A percentile compares a stretch with the other conserved stretches of the same genome.
Conservation (phyloP, 345 rosid genomes). For the Populus simonii region DNA sequence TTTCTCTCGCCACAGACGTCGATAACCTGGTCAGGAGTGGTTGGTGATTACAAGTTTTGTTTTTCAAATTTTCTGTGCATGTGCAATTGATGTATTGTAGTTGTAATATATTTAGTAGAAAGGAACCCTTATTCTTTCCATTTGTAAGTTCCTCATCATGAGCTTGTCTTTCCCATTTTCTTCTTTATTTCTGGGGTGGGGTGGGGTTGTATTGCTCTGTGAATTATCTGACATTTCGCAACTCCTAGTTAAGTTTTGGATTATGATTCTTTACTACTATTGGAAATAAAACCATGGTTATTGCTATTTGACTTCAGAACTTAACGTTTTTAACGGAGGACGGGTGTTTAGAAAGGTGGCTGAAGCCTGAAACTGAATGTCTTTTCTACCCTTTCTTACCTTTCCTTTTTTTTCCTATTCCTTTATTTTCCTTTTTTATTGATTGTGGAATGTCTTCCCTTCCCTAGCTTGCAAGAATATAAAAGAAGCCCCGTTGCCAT, state of each 20-base stretch:
- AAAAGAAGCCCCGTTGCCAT: neutral
- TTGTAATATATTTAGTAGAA: constrained; percentile 6
- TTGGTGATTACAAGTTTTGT: constrained; percentile 7
- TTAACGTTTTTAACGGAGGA: neutral
- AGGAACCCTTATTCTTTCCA: constrained; percentile 17
- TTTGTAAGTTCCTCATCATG: neutral
- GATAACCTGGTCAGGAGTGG: constrained; percentile 28
- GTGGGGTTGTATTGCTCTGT: neutral
- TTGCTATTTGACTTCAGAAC: neutral
- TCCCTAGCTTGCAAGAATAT: neutral
- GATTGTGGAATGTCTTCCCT: neutral
- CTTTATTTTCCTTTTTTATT: too few species aligned
- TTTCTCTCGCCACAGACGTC: constrained; percentile 51
- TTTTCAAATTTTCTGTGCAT: neutral
- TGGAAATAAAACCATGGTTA: neutral
- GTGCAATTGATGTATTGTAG: constrained; percentile 28
- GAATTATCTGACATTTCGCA: neutral
- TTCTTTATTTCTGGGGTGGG: neutral
- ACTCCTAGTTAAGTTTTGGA: neutral
- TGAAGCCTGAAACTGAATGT: neutral
- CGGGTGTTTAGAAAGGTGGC: neutral
- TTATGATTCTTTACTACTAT: neutral
- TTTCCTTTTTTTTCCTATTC: too few species aligned
- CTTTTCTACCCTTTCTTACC: neutral
- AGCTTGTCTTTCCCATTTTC: neutral